phyloP scores from a whole-genome alignment of 345 rosid species.

The Murraya koenigii region DNA sequence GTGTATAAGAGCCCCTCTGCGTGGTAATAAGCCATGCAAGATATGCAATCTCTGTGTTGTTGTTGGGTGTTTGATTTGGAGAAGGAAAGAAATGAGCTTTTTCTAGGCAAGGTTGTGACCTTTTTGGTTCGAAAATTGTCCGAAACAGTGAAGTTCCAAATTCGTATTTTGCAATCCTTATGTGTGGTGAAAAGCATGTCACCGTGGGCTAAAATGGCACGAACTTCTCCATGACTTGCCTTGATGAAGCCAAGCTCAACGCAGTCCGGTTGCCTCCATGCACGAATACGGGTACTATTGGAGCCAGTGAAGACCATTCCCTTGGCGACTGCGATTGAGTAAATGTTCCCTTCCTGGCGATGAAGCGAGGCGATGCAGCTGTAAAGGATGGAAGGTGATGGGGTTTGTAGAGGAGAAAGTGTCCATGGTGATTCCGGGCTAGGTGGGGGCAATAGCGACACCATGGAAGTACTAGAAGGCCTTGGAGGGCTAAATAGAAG shows the following conservation, averaged over 20 bases:
- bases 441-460: conserved; percentile 23
- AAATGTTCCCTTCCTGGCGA: conserved; percentile 45
- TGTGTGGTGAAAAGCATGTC: conserved; percentile 51
- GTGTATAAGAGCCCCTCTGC: conserved; percentile 44
- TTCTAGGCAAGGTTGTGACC: conserved; percentile 35
- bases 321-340: conserved; percentile 42
- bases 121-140: conserved; percentile 34
- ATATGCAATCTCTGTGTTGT: conserved; percentile 37
- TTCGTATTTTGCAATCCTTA: conserved; percentile 37
- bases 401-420: conserved; percentile 42
- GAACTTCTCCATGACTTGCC: conserved; percentile 35
- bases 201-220: conserved; percentile 35
- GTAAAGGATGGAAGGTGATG: conserved; percentile 44
- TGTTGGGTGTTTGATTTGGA: conserved; percentile 24
- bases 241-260: conserved; percentile 37
- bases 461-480: conserved; percentile 17
- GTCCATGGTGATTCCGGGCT: conserved; percentile 50
- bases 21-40: conserved; percentile 54
- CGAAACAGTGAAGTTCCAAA: conserved; percentile 37
- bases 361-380: conserved; percentile 51
- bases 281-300: conserved; percentile 39
- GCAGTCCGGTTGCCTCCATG: conserved; percentile 48
- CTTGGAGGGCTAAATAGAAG: conserved; percentile 39
- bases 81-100: conserved; percentile 27
- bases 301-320: conserved; percentile 51